Percentiles rank a stretch among this genome's conserved stretches.
These are phyloP conservation scores for Singerocomus inundabilis DNA, from an alignment of 1,284 basidiomycete genomes.

Conservation along the genomic window DNA sequence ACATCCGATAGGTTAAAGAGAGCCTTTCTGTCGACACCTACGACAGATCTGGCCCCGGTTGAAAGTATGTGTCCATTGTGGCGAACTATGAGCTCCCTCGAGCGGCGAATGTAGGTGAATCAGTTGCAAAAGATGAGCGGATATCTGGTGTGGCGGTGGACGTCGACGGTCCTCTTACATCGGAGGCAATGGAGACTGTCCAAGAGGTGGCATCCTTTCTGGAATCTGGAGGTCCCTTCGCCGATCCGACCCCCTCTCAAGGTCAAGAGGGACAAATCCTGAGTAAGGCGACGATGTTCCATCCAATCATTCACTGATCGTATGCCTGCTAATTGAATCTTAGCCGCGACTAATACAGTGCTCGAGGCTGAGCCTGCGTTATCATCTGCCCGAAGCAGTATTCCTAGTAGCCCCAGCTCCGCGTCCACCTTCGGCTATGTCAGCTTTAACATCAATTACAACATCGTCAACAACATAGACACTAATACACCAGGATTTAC, in stretches of 20 bases:
- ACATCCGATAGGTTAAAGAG: slow-evolving; percentile 13
- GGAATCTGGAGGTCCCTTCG: neutral
- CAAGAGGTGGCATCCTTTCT: neutral
- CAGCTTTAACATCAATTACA: slow-evolving; percentile 7
- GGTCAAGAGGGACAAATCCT: neutral
- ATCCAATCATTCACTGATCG: neutral
- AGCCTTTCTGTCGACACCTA: slow-evolving; percentile 2
- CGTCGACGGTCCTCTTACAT: too few species aligned
- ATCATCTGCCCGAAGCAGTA: neutral
- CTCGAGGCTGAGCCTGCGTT: neutral
- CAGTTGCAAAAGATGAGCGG: neutral
- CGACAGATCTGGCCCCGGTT: neutral
- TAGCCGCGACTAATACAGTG: too few species aligned
- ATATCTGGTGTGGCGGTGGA: neutral
- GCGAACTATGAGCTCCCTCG: neutral
- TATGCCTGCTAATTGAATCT: neutral
- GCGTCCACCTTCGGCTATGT: neutral
- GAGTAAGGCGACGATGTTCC: neutral
- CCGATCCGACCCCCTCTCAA: neutral
- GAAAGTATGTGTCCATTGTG: slow-evolving; percentile 2
- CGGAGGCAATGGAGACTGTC: neutral
- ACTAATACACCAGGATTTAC: slow-evolving; percentile 3
- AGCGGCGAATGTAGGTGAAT: neutral
- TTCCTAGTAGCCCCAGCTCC: slow-evolving; percentile 5
- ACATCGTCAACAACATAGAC: slow-evolving; percentile 1